phyloP scores from a whole-genome alignment of 108 stramenopile species.

The Asterionellopsis glacialis region DNA sequence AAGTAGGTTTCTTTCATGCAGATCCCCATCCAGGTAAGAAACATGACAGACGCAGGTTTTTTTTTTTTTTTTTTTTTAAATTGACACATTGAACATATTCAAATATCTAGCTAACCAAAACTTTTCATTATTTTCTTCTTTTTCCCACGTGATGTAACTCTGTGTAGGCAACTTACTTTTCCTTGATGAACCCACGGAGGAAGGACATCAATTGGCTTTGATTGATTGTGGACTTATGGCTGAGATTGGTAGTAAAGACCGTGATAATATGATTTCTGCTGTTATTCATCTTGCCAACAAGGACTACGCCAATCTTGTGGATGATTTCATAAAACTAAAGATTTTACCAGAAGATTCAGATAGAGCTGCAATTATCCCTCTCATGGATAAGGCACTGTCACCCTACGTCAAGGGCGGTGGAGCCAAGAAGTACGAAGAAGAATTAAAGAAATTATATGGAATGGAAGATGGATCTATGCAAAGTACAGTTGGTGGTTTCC shows the following conservation, averaged over 20 bases:
- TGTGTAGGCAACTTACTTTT: conserved; percentile 63
- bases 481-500: conserved; percentile 79
- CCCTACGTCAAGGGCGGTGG: conserved; percentile 91
- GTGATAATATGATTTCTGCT: conserved; percentile 80
- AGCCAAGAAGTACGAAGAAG: conserved; percentile 85
- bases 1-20: conserved; percentile 75
- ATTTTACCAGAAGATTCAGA: conserved; percentile 79
- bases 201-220: conserved; percentile 67
- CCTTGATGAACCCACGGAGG: conserved; percentile 56
- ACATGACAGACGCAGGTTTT: not conserved
- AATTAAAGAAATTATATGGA: conserved; percentile 73
- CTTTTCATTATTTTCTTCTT: not conserved
- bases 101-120: not conserved
- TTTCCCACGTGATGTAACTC: not conserved
- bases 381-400: conserved; percentile 90
- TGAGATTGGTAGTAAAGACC: conserved; percentile 54
- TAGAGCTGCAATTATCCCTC: conserved; percentile 70
- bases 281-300: conserved; percentile 90
- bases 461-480: conserved; percentile 71
- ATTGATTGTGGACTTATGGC: conserved; percentile 92
- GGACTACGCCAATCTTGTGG: conserved; percentile 81
- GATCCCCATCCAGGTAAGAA: conserved; percentile 37
- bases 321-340: conserved; percentile 81
- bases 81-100: not conserved
- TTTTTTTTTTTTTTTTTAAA: conserved; percentile 11